Evolutionary conservation across 1,284 basidiomycete species (phyloP), one percentile per base, ranked within the genome.

Genomic region (Gymnopus androsaceus): DNA sequence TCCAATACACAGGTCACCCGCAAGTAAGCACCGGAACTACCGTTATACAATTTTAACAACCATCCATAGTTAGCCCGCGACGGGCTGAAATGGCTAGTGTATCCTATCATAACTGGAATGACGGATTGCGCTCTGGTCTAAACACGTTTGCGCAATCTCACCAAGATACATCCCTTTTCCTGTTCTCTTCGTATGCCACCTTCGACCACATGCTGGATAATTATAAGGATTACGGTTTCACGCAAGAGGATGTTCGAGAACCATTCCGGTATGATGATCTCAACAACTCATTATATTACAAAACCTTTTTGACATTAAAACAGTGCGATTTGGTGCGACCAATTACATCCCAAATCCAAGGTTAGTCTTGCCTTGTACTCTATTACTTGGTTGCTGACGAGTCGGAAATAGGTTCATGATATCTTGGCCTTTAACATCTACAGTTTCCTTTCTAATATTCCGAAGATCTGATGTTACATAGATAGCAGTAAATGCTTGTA

Each of bases 271-370:
- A 7, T 19, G 30, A 17, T n/a, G 2, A 12, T 23, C n/a, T 28
- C 28, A n/a, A 14, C 5, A 23, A 11, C 40, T 21, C 12, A 6
- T 21, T 41, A 2, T 21, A 2, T 14, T 41, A 8, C 15, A 11
- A n/a, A 23, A 42, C 4, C 37, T 38, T 4, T 23, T 45, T n/a
- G 28, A 6, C 7, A 31, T 21, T 19, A 27, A n/a, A 1, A n/a
- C 0, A 76, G 78, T n/a, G 63, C 64, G 1, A 74, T 85, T 12
- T 86, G 83, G 83, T 61, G 72, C n/a, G 83, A 85, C 60, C 63
- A 68, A 17, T 58, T 82, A 28, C 81, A 82, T 63, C 78, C 78
- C 2, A 79, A 76, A 0, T 77, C 73, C 59, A 68, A 64, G 55
- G 71, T 82, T 25, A 11, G 27, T 31, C 44, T 46, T 6, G 31